Evolutionary conservation across 1,284 basidiomycete genomes (phyloP), one percentile per base, ranked within the genome.

Genomic region (Ceratobasidium sp.): DNA sequence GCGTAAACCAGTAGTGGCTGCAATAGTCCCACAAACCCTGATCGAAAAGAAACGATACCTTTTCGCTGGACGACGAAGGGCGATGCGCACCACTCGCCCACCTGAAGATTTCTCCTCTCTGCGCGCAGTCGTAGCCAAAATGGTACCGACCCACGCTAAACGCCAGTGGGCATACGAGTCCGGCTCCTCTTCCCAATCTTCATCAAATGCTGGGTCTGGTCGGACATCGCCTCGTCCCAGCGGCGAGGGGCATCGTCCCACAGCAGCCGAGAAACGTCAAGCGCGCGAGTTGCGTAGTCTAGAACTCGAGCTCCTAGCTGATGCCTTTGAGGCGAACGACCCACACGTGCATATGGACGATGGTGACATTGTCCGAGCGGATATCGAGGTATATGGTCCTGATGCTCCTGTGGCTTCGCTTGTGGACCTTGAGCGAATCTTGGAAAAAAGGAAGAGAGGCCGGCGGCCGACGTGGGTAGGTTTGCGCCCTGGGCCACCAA

Each of bases 41-140:
- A 77, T 82, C 35, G 81, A 82, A 73, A 78, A 78, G 9, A 79
- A 81, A 69, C 77, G 81, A 41, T 82, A 80, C 72, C 78, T 82
- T 32, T 77, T 82, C 46, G 81, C 81, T 2, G 81, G 81, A 11
- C 76, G 81, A 1, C 76, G 81, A 8, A 74, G 81, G 2, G 78
- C 77, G 0, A 79, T 80, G 50, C 77, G 81, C 11, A 70, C 67
- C n/a, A 21, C 54, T 44, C 67, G 28, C 32, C 43, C 67, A 50
- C 54, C 54, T 8, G 67, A 70, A 18, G 67, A 70, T 44, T 59
- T 70, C 14, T 44, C 67, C 11, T 54, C 41, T 28, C 67, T 70
- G 16, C 67, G 67, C 28, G 47, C 43, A 16, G 30, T 50, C 7
- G 67, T 70, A 35, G 44, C 50, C 7, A 35, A 46, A 11, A 70